These are phyloP conservation scores for Physcia stellaris DNA, from an alignment of 495 filamentous ascomycete genomes.

Conservation along the genomic window DNA sequence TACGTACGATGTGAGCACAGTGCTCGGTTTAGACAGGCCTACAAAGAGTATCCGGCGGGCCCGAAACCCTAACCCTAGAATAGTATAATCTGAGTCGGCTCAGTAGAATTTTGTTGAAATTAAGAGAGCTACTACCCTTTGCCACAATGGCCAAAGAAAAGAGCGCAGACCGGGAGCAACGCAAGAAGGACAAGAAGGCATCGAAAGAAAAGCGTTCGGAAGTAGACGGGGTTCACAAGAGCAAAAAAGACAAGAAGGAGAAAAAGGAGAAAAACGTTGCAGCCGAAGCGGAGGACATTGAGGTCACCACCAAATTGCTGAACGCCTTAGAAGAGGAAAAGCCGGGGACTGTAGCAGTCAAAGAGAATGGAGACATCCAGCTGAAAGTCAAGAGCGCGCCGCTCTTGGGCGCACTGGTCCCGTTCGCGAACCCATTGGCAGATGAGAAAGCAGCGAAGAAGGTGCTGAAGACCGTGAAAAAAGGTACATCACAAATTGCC, in stretches of 20 bases:
- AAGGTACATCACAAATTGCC: slow-evolving; percentile 42
- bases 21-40: too few relatives aligned
- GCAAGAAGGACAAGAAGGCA: slow-evolving; percentile 56
- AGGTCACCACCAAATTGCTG: slow-evolving; percentile 29
- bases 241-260: slow-evolving; percentile 11
- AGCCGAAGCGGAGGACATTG: slow-evolving; percentile 25
- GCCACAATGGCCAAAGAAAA: slow-evolving; percentile 41
- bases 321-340: slow-evolving; percentile 22
- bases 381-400: slow-evolving; percentile 33
- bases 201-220: slow-evolving; percentile 72
- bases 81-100: too few relatives aligned
- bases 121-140: too few relatives aligned
- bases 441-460: slow-evolving; percentile 89
- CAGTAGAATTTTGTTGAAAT: too few relatives aligned
- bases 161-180: slow-evolving; percentile 23
- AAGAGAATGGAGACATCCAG: slow-evolving; percentile 27
- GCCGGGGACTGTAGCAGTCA: slow-evolving; percentile 40
- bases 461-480: slow-evolving; percentile 83
- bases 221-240: slow-evolving; percentile 59
- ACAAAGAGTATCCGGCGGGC: too few relatives aligned
- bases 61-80: too few relatives aligned
- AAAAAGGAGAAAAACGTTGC: slow-evolving; percentile 7
- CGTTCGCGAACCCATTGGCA: slow-evolving; percentile 84
- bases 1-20: too few relatives aligned
- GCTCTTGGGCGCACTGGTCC: slow-evolving; percentile 58